These are phyloP conservation scores for Pythium pyrilobum DNA, from an alignment of 352 stramenopile genomes.

Conservation along the genomic window DNA sequence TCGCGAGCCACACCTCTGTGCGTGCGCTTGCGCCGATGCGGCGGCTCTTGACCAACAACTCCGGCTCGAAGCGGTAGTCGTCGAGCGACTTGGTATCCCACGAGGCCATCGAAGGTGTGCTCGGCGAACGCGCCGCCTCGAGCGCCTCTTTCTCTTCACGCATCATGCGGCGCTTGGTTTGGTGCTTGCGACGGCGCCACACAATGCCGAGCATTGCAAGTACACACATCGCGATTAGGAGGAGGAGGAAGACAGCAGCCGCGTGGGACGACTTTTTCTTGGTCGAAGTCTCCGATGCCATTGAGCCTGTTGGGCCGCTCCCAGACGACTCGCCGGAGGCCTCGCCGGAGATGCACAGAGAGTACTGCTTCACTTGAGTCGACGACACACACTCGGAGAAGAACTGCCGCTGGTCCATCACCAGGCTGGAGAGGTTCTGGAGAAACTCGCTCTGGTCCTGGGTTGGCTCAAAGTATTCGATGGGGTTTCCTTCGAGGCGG, in stretches of 20 bases:
- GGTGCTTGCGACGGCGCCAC: not conserved
- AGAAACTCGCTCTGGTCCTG: not conserved
- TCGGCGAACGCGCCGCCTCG: not conserved
- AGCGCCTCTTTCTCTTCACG: not conserved
- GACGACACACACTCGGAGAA: not conserved
- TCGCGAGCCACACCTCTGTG: slow-evolving; percentile 24
- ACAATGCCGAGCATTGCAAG: not conserved
- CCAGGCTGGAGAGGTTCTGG: not conserved
- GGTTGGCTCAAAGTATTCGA: not conserved
- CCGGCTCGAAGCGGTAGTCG: not conserved
- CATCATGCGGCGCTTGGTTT: too few relatives aligned
- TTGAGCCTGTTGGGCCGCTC: too few relatives aligned
- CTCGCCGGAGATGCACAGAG: not conserved
- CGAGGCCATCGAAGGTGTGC: not conserved
- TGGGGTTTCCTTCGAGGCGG: slow-evolving; percentile 1
- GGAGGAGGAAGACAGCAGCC: not conserved
- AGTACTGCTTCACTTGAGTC: not conserved
- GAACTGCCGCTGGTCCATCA: slow-evolving; percentile 2
- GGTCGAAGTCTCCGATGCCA: too few relatives aligned
- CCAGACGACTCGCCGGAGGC: not conserved
- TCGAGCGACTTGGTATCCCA: not conserved
- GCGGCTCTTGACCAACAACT: slow-evolving; percentile 6
- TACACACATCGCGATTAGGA: too few relatives aligned
- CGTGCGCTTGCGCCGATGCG: not conserved
- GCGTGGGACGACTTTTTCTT: not conserved